phyloP scores from a whole-genome alignment of 2,329 filamentous ascomycete genomes.

The Gremmenia infestans region DNA sequence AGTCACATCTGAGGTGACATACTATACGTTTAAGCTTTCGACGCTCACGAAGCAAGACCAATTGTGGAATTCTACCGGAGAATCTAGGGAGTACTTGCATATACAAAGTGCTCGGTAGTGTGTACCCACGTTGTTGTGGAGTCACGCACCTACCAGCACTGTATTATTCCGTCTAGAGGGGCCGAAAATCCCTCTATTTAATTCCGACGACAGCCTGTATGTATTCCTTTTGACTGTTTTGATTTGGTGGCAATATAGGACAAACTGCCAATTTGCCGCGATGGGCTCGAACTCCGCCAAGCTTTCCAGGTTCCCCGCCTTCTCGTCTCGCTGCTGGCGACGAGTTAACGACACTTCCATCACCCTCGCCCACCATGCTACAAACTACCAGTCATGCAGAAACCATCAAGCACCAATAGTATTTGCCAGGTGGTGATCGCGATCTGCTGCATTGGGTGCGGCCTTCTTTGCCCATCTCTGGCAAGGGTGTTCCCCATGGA shows the following conservation, averaged over 20 bases:
- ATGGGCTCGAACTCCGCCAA: background rate
- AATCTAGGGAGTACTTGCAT: conserved; percentile 4
- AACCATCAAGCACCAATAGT: background rate
- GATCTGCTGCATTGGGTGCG: conserved; percentile 2
- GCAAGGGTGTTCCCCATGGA: background rate
- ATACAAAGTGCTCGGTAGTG: conserved; percentile 4
- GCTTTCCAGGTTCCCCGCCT: conserved; percentile 10
- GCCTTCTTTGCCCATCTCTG: background rate
- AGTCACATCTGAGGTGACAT: background rate
- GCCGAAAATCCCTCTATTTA: background rate
- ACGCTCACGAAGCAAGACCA: background rate
- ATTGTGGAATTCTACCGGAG: background rate
- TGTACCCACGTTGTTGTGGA: conserved; percentile 11
- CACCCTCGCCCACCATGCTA: background rate
- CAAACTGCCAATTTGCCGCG: conserved; percentile 5
- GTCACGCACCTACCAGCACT: background rate
- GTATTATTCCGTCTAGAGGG: conserved; percentile 1
- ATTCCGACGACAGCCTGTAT: conserved; percentile 1
- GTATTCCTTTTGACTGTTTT: background rate
- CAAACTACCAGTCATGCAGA: background rate
- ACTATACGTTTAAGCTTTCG: background rate
- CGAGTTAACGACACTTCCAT: background rate
- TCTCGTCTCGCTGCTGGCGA: background rate
- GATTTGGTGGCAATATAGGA: conserved; percentile 10
- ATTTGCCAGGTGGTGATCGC: background rate